Conservation (phyloP, 2,329 filamentous ascomycete species). For the Nothophoma quercina region DNA sequence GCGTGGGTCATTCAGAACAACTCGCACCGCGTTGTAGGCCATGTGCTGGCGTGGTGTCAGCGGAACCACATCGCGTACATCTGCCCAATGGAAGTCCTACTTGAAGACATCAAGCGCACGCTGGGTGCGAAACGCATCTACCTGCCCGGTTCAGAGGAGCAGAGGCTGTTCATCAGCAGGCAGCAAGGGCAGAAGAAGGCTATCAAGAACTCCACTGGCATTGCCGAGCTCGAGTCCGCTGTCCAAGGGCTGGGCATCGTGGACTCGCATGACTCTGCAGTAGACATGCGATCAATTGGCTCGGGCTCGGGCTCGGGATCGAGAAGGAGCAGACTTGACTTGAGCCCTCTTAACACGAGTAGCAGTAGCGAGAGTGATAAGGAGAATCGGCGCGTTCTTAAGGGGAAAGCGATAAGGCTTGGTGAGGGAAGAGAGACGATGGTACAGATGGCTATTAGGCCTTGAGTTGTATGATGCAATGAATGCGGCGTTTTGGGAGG, state of each 20-base stretch:
- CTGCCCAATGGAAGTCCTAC: constrained; percentile 89
- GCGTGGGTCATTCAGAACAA: constrained; percentile 89
- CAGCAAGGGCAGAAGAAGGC: constrained; percentile 14
- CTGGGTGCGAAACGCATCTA: constrained; percentile 74
- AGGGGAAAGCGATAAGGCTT: constrained; percentile 34
- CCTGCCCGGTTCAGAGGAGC: constrained; percentile 66
- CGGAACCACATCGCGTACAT: constrained; percentile 87
- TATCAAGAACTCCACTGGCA: constrained; percentile 1
- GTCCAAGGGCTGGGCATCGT: constrained; percentile 43
- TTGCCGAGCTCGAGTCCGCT: constrained; percentile 35
- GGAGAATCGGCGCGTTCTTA: constrained; percentile 35
- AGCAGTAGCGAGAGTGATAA: constrained; percentile 35
- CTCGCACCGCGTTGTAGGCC: constrained; percentile 82
- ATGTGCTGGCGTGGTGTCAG: constrained; percentile 87
- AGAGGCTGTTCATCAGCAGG: constrained; percentile 24
- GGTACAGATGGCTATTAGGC: constrained; percentile 36
- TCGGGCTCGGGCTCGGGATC: constrained; percentile 3
- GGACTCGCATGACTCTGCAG: constrained; percentile 32
- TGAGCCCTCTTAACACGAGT: constrained; percentile 11
- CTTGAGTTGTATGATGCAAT: constrained; percentile 4
- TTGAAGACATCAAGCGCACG: constrained; percentile 84
- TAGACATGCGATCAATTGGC: constrained; percentile 27
- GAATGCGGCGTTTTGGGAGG: constrained; percentile 10
- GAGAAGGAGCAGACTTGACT: constrained; percentile 5
- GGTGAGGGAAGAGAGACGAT: constrained; percentile 29